These are phyloP conservation scores for Wickerhamiella vanderwaltii DNA, from an alignment of 805 yeast genomes.

Conservation along the genomic window DNA sequence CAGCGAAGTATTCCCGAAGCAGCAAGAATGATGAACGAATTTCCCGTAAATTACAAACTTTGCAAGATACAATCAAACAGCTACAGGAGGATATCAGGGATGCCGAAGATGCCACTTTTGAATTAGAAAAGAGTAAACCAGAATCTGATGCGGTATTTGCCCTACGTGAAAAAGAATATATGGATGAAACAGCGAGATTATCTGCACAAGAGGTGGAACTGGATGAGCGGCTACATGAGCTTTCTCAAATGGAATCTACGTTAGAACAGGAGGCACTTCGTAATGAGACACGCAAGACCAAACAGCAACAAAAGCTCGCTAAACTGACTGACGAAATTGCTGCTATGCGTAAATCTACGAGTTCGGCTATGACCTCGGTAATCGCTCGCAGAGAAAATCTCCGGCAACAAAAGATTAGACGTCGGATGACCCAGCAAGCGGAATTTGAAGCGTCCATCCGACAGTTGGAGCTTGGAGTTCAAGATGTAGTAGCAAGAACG, in stretches of 20 bases:
- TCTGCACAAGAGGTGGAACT: neutral
- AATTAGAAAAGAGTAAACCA: conserved; percentile 12
- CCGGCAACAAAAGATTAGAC: conserved; percentile 2
- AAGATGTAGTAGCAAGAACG: conserved; percentile 12
- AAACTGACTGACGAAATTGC: neutral
- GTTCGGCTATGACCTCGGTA: neutral
- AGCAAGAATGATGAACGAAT: conserved; percentile 47
- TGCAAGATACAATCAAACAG: conserved; percentile 31
- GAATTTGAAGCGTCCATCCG: conserved; percentile 14
- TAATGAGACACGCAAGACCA: neutral
- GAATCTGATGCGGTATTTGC: conserved; percentile 9
- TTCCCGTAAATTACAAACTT: conserved; percentile 39
- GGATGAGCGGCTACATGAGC: neutral
- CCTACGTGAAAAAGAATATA: conserved; percentile 5
- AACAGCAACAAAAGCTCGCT: neutral
- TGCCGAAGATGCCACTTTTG: conserved; percentile 12
- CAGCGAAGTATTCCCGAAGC: conserved; percentile 35
- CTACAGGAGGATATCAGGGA: conserved; percentile 29
- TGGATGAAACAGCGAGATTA: neutral
- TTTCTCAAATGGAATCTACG: neutral
- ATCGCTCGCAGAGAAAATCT: conserved; percentile 2
- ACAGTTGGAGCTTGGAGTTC: conserved; percentile 12
- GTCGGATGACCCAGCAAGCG: conserved; percentile 10
- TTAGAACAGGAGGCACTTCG: conserved; percentile 7
- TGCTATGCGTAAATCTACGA: neutral